Evolutionary conservation across 257 asterid species (phyloP).

Genomic region (Jaltomata sinuosa): DNA sequence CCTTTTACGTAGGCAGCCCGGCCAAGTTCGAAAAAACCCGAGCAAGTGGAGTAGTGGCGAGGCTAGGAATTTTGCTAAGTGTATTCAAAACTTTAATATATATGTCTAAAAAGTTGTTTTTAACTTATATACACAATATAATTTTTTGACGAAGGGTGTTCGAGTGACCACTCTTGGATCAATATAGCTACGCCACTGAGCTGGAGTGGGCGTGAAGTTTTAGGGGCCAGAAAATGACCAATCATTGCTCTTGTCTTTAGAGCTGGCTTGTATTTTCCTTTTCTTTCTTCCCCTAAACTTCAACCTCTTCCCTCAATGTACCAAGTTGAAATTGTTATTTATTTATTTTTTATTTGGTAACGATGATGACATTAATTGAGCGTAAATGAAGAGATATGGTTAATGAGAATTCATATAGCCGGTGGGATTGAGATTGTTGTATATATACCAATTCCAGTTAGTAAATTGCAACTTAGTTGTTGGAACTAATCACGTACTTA

Average conservation of each 20-base stretch:
- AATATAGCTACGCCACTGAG: too few species aligned
- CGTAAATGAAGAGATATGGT: not conserved
- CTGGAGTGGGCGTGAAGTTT: constrained; percentile 14
- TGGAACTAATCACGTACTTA: not conserved
- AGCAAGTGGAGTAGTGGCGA: constrained; percentile 2
- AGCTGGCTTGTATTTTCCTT: constrained; percentile 15
- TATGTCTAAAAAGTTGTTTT: too few species aligned
- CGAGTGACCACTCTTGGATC: too few species aligned
- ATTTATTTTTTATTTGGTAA: not conserved
- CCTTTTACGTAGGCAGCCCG: constrained; percentile 2
- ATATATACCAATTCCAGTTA: not conserved
- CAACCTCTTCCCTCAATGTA: not conserved
- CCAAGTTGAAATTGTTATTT: not conserved
- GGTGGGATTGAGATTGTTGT: not conserved
- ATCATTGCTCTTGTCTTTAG: constrained; percentile 14
- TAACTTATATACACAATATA: too few species aligned
- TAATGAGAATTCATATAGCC: not conserved
- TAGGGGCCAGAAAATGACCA: constrained; percentile 16
- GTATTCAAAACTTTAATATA: too few species aligned
- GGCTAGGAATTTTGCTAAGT: too few species aligned
- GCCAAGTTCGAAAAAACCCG: constrained; percentile 1
- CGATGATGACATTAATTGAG: not conserved
- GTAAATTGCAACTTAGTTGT: not conserved
- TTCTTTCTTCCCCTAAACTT: not conserved
- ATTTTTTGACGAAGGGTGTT: too few species aligned